These are phyloP conservation scores for Saccharomycopsis phalli DNA, from an alignment of 1,139 yeast genomes.

Conservation along the genomic window DNA sequence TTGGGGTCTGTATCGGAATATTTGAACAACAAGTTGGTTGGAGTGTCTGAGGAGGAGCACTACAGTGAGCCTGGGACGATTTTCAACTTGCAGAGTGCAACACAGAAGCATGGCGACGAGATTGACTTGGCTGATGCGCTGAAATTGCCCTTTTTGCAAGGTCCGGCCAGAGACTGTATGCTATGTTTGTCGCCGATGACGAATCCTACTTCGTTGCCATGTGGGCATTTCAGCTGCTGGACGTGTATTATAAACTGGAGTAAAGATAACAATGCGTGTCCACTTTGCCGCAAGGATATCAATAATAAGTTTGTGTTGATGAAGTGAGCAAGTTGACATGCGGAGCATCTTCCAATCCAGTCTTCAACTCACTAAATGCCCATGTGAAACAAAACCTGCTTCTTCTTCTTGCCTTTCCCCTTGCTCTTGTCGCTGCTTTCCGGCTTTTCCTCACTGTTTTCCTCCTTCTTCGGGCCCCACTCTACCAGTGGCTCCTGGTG, in stretches of 20 bases:
- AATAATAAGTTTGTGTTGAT: conserved; percentile 40
- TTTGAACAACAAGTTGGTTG: conserved; percentile 13
- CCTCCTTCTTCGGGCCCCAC: not conserved
- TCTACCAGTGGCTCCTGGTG: conserved; percentile 1
- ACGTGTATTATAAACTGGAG: conserved; percentile 85
- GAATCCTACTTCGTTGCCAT: conserved; percentile 76
- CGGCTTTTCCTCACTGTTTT: not conserved
- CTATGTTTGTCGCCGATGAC: conserved; percentile 73
- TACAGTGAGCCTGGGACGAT: conserved; percentile 6
- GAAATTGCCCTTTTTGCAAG: conserved; percentile 62
- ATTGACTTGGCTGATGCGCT: conserved; percentile 50
- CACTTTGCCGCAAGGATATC: conserved; percentile 62
- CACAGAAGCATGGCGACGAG: conserved; percentile 21
- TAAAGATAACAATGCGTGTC: conserved; percentile 82
- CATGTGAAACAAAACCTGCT: conserved; percentile 37
- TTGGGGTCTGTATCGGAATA: not conserved
- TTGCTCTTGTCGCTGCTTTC: conserved; percentile 21
- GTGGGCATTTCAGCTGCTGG: conserved; percentile 97
- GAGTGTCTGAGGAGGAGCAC: conserved; percentile 1
- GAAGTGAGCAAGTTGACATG: not conserved
- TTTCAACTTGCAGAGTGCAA: conserved; percentile 21
- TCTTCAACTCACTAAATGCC: conserved; percentile 28
- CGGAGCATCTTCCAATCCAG: conserved; percentile 1
- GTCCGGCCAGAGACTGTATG: conserved; percentile 66
- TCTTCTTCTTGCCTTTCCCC: conserved; percentile 34